Percentiles rank a stretch among this genome's conserved stretches.
Conservation (phyloP, 2,329 filamentous ascomycete genomes). For the Rhytidhysteron rufulum region DNA sequence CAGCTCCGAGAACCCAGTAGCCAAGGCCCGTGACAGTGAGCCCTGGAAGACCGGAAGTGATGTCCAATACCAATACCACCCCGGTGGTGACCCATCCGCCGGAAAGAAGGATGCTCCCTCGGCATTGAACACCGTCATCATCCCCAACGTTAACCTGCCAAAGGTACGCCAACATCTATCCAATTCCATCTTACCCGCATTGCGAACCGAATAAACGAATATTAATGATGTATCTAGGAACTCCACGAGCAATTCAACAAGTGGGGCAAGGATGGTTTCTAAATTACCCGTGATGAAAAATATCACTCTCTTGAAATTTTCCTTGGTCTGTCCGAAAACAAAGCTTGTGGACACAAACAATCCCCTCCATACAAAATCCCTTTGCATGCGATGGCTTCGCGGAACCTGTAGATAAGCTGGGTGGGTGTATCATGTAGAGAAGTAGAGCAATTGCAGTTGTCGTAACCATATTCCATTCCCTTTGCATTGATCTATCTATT, state of each 20-base stretch:
- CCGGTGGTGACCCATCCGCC: slow-evolving; percentile 74
- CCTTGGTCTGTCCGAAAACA: not conserved
- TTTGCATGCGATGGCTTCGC: slow-evolving; percentile 10
- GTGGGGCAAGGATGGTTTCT: slow-evolving; percentile 95
- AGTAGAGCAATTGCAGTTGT: slow-evolving; percentile 3
- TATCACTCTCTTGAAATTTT: slow-evolving; percentile 4
- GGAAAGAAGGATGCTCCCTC: slow-evolving; percentile 85
- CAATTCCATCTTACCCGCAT: not conserved
- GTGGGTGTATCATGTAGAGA: too few species aligned
- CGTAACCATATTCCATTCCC: too few species aligned
- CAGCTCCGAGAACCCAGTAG: slow-evolving; percentile 75
- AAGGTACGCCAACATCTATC: slow-evolving; percentile 46
- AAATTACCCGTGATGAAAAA: slow-evolving; percentile 6
- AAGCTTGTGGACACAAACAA: too few species aligned
- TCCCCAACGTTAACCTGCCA: slow-evolving; percentile 89
- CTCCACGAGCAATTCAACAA: slow-evolving; percentile 99
- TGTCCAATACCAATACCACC: slow-evolving; percentile 65
- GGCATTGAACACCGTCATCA: slow-evolving; percentile 89
- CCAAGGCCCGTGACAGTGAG: slow-evolving; percentile 73
- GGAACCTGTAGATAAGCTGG: slow-evolving; percentile 12
- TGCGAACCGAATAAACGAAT: too few species aligned
- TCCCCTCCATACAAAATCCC: slow-evolving; percentile 1
- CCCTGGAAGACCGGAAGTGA: slow-evolving; percentile 73
- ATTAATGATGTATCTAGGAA: slow-evolving; percentile 46
- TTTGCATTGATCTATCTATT: not conserved